Conservation (phyloP, 345 rosid genomes). For the Erodium maritimum region DNA sequence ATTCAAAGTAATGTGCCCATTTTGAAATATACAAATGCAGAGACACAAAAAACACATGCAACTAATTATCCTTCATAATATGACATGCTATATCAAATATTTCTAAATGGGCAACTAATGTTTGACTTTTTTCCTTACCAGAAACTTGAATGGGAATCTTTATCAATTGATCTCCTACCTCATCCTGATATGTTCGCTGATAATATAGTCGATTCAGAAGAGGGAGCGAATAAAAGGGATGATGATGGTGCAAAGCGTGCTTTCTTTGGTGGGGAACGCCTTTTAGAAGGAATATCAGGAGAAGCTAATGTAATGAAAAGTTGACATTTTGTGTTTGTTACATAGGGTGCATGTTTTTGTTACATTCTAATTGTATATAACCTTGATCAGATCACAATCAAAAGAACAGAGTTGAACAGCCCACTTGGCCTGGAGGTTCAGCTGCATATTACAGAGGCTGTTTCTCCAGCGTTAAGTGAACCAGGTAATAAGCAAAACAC, state of each 20-base stretch:
- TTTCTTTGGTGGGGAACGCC: constrained; percentile 98
- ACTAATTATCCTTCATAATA: neutral
- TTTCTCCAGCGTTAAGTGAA: constrained; percentile 97
- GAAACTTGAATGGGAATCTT: constrained; percentile 98
- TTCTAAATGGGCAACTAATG: constrained; percentile 13
- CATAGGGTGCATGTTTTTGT: constrained; percentile 3
- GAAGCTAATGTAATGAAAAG: constrained; percentile 69
- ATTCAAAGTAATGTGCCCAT: constrained; percentile 55
- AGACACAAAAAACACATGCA: neutral
- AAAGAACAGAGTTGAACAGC: constrained; percentile 82
- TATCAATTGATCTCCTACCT: constrained; percentile 95
- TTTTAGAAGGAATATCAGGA: constrained; percentile 93
- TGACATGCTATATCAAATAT: neutral
- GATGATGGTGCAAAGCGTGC: constrained; percentile 98
- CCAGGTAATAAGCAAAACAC: constrained; percentile 44
- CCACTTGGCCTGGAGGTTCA: constrained; percentile 99
- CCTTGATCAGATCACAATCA: constrained; percentile 69
- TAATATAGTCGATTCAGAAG: constrained; percentile 59
- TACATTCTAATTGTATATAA: constrained; percentile 13
- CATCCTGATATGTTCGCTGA: constrained; percentile 99
- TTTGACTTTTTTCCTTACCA: constrained; percentile 28
- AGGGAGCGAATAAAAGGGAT: constrained; percentile 58
- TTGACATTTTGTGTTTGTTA: constrained; percentile 12
- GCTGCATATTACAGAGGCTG: constrained; percentile 84
- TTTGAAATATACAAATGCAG: neutral